Percentiles rank a stretch among this genome's conserved stretches.
Evolutionary conservation across 352 stramenopile genomes (phyloP).

Genomic region (Globisporangium paroecandrum): DNA sequence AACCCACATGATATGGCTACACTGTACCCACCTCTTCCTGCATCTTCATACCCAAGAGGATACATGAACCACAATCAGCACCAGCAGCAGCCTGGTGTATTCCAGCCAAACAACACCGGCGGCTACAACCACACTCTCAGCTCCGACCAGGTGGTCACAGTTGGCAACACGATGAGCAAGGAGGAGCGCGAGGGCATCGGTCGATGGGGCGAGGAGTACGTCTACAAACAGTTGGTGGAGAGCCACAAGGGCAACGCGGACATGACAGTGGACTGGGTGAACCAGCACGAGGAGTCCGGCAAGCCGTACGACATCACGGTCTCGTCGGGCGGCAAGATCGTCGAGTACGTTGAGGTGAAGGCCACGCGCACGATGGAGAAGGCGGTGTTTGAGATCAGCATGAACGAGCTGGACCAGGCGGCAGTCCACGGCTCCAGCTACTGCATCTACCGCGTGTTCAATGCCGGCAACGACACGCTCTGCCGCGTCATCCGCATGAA

Average conservation of each 20-base stretch:
- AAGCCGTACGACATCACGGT: slow-evolving; percentile 79
- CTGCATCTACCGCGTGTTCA: slow-evolving; percentile 85
- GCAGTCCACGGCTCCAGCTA: slow-evolving; percentile 72
- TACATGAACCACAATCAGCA: neutral
- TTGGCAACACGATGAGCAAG: slow-evolving; percentile 65
- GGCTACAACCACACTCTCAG: neutral
- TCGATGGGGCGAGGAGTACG: slow-evolving; percentile 81
- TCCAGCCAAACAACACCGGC: slow-evolving; percentile 6
- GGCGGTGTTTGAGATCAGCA: slow-evolving; percentile 85
- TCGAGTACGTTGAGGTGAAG: slow-evolving; percentile 87
- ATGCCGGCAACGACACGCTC: slow-evolving; percentile 61
- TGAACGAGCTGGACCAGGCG: slow-evolving; percentile 87
- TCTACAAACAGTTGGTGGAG: slow-evolving; percentile 66
- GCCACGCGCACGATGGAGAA: slow-evolving; percentile 87
- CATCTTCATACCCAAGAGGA: neutral
- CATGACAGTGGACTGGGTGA: slow-evolving; percentile 64
- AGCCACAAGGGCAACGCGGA: slow-evolving; percentile 34
- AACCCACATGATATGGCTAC: neutral
- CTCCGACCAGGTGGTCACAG: slow-evolving; percentile 13
- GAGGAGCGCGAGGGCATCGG: slow-evolving; percentile 74
- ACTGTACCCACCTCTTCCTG: neutral
- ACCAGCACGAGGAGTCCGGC: slow-evolving; percentile 74
- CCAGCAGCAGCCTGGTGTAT: neutral
- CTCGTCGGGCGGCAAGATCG: slow-evolving; percentile 38
- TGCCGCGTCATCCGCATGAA: slow-evolving; percentile 83